Percentiles rank a stretch among this genome's conserved stretches.
Evolutionary conservation across 2,329 filamentous ascomycete genomes (phyloP).

Genomic region (Colletotrichum destructivum): DNA sequence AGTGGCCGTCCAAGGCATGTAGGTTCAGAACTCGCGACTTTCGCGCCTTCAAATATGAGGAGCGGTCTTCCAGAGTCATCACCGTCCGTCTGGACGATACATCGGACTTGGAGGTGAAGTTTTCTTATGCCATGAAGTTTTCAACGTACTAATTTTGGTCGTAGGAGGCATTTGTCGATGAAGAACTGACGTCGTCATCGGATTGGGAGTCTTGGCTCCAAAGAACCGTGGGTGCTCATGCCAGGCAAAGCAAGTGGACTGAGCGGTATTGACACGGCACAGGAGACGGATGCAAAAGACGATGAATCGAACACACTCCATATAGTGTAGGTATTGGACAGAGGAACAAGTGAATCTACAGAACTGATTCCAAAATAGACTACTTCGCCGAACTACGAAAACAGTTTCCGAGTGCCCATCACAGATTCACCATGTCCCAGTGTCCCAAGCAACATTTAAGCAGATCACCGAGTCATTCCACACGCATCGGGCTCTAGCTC

Average conservation of each 20-base stretch:
- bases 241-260: background rate
- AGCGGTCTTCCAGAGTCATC: background rate
- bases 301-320: background rate
- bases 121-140: too few relatives aligned
- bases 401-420: background rate
- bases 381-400: background rate
- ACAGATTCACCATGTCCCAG: background rate
- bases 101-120: background rate
- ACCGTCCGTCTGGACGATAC: background rate
- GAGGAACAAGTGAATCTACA: background rate
- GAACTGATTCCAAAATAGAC: background rate
- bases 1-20: background rate
- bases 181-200: background rate
- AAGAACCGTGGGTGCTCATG: background rate
- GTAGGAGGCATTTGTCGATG: background rate
- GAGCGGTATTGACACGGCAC: background rate
- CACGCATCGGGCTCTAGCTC: background rate
- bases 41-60: background rate
- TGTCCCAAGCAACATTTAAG: background rate
- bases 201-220: background rate
- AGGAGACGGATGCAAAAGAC: background rate
- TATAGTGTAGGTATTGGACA: background rate
- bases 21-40: background rate
- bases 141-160: too few relatives aligned
- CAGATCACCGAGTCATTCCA: background rate